Base-by-base conservation (phyloP, 2,329 filamentous ascomycete genomes). In the Coniochaeta ligniaria region DNA sequence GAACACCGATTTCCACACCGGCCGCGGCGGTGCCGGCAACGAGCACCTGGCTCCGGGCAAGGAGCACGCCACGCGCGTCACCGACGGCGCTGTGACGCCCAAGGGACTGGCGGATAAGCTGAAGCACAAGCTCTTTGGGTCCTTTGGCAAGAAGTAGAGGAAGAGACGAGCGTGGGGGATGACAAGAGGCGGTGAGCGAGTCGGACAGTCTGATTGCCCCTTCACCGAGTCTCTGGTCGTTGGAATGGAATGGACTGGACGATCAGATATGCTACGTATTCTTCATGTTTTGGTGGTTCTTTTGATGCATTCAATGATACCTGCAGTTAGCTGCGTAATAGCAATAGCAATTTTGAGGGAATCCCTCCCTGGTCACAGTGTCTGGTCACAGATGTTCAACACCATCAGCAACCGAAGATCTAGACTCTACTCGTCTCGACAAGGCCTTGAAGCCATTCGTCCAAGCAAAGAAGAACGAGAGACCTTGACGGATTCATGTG, bases 11-110 rank as follows among this genome's bases (percentile, higher is more conserved):
- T 81, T 78, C 71, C 83, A 87, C 74, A 80, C 78, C 45, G 84
- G 84, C 60, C 83, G 84, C 35, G 84, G 84, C 67, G 84, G 84
- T 61, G 82, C 80, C 11, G 84, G 83, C 58, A 87, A 87, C 70
- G 80, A 80, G 70, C 75, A 80, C 66, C 65, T 74, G 54, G 69
- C 70, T 38, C 64, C 66, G 61, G 69, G 73, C 62, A 70, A 71
- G 66, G 69, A 69, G 60, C 63, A 65, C 20, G 61, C 58, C n/a
- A 38, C 63, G 59, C 63, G 64, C 12, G 61, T 58, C 17, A 24
- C 63, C 28, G 60, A 68, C 8, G 66, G 68, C 17, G 68, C 71
- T 26, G 62, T 59, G 38, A 65, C 71, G 9, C 74, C 75, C 59
- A 66, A 73, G 56, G 74, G 82, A 35, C 67, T 85, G 61, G 83